Evolutionary conservation across 345 rosid genomes (phyloP), one percentile per base, ranked within the genome.

Genomic region (Anacardium occidentale): DNA sequence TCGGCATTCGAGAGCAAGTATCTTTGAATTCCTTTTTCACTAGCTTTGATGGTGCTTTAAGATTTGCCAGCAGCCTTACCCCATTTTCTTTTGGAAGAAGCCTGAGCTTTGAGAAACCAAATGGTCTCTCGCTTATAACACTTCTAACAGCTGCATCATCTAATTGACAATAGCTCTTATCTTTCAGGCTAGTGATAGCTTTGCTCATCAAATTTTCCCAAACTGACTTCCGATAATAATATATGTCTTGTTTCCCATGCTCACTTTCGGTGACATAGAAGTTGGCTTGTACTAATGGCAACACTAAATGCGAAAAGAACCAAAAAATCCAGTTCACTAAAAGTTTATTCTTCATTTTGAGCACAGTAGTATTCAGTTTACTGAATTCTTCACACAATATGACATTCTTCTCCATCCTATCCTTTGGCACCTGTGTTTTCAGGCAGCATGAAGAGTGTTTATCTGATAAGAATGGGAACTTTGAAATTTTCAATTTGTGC

Each of bases 191-290:
- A 73, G 62, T 42, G 61, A 86, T 69, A 50, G 80, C 85, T 70
- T 66, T 63, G 50, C 75, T 74, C 26, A 73, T 74, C 85, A 90
- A 69, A 74, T 71, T 83, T 71, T 86, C 76, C 97, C 98, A 94
- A 55, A 79, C 79, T 64, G 86, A 78, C 74, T 89, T 94, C 63
- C 85, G 79, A 74, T 91, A 91, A 78, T 88, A 94, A 72, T 71
- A 84, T 11, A 83, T 58, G 24, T 85, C 87, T 25, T 82, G 83
- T 78, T 85, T 85, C 53, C 93, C 93, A 81, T 77, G 82, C 80
- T 90, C 89, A 73, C 77, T 89, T 87, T 94, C 97, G 44, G 96
- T 90, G 62, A 82, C 87, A 72, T 91, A 90, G 81, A 94, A 94
- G 77, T 91, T 84, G 64, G 91, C 83, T 80, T n/a, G 81, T 51